Percentiles rank a stretch among this genome's conserved stretches.
phyloP scores from a whole-genome alignment of 805 yeast species.

The Starmerella khaoyaiensis region DNA sequence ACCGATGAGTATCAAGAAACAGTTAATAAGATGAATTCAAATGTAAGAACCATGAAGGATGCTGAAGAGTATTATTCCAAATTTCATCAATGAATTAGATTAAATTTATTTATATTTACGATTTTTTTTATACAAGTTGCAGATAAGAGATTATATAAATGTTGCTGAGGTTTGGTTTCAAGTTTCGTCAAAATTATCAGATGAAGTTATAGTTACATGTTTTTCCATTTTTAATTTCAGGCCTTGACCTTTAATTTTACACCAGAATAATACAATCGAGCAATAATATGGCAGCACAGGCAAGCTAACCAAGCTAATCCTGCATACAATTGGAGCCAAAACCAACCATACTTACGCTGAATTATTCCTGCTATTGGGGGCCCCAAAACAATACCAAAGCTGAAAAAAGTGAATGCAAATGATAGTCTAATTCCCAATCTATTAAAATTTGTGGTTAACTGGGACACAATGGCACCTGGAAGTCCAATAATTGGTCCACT shows the following conservation, averaged over 20 bases:
- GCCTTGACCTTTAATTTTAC: slow-evolving; percentile 1
- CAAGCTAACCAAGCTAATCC: slow-evolving; percentile 6
- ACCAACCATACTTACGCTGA: slow-evolving; percentile 19
- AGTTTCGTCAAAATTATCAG: no score
- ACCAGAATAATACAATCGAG: not conserved
- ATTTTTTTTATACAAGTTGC: no score
- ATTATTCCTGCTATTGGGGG: slow-evolving; percentile 26
- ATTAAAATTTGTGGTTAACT: slow-evolving; percentile 22
- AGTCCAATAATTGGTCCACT: slow-evolving; percentile 27
- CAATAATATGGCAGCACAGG: slow-evolving; percentile 4
- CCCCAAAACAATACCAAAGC: slow-evolving; percentile 34
- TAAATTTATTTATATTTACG: not conserved
- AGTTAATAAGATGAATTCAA: slow-evolving; percentile 93
- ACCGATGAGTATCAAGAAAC: slow-evolving; percentile 93
- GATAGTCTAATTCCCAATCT: slow-evolving; percentile 40
- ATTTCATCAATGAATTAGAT: not conserved
- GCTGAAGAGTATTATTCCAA: slow-evolving; percentile 48
- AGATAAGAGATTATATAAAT: no score
- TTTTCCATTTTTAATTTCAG: not conserved
- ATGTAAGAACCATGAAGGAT: slow-evolving; percentile 76
- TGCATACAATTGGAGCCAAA: slow-evolving; percentile 17
- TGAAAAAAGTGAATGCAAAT: slow-evolving; percentile 41
- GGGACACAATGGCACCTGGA: slow-evolving; percentile 26
- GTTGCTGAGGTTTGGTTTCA: no score
- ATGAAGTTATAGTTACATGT: no score